A percentile compares a stretch with the other conserved stretches of the same genome.
phyloP scores from a whole-genome alignment of 2,329 filamentous ascomycete genomes.

The Diaporthe humulicola region DNA sequence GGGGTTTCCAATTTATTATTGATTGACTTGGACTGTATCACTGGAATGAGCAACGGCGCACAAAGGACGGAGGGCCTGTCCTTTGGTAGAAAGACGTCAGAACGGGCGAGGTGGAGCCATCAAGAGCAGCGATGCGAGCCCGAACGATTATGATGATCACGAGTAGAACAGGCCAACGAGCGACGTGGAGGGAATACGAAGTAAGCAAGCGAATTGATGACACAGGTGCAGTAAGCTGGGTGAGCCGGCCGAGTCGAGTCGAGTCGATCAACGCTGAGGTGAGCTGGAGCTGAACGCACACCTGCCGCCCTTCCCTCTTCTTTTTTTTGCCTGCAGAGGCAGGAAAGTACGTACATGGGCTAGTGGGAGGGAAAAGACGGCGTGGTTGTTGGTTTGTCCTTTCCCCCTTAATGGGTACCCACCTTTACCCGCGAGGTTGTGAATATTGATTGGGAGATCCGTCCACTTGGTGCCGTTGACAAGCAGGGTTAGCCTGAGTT shows the following conservation, averaged over 20 bases:
- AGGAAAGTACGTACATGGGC: background rate
- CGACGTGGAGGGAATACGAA: background rate
- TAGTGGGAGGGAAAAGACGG: background rate
- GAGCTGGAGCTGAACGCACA: constrained; percentile 4
- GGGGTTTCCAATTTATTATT: background rate
- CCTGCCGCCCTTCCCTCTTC: background rate
- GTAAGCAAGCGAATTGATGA: background rate
- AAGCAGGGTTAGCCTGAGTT: constrained; percentile 13
- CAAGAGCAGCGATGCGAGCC: constrained; percentile 16
- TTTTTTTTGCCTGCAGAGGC: background rate
- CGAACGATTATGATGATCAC: background rate
- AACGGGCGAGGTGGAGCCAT: constrained; percentile 20
- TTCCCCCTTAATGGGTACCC: constrained; percentile 7
- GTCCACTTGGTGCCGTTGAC: background rate
- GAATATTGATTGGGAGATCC: background rate
- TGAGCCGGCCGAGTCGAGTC: background rate
- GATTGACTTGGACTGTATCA: background rate
- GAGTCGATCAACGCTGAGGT: background rate
- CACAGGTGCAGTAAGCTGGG: constrained; percentile 2
- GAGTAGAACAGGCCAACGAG: background rate
- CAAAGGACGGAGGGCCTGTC: background rate
- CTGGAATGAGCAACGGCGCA: background rate
- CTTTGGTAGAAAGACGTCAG: background rate
- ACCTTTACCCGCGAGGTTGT: background rate
- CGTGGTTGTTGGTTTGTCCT: background rate